Percentiles rank a stretch among this genome's conserved stretches.
Evolutionary conservation across 768 basidiomycete genomes (phyloP).

Genomic region (Kondoa malvinella): DNA sequence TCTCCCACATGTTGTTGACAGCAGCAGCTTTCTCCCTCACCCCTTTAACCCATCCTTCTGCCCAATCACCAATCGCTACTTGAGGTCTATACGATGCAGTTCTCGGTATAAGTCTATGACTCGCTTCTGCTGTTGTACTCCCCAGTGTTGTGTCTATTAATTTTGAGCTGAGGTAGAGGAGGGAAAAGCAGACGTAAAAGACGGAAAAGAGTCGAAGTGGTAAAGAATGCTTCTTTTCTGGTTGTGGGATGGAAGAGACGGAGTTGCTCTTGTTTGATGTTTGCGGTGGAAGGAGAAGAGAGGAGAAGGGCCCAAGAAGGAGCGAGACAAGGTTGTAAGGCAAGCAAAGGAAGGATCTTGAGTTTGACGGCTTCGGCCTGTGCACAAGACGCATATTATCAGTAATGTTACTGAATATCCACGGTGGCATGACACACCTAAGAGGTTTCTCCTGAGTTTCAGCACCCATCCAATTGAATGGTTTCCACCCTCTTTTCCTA

Average conservation of each 20-base stretch:
- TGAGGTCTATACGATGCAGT: background rate
- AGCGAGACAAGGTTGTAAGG: slow-evolving; percentile 1
- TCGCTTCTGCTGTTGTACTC: background rate
- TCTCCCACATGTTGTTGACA: slow-evolving; percentile 6
- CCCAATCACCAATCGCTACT: background rate
- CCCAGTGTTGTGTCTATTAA: background rate
- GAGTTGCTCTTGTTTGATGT: background rate
- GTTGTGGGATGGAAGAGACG: background rate
- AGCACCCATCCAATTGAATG: background rate
- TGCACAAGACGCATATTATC: background rate
- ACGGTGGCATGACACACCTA: background rate
- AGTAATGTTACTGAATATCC: too few species aligned
- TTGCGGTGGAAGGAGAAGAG: background rate
- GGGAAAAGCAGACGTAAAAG: slow-evolving; percentile 10
- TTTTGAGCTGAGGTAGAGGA: slow-evolving; percentile 7
- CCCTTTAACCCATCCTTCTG: background rate
- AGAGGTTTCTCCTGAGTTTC: background rate
- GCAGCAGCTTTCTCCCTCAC: background rate
- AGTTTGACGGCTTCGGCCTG: slow-evolving; percentile 2
- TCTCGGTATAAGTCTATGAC: background rate
- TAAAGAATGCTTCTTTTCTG: background rate
- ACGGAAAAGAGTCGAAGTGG: slow-evolving; percentile 1
- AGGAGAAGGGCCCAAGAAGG: slow-evolving; percentile 1
- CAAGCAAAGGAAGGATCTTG: background rate
- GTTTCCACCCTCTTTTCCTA: background rate